Evolutionary conservation across 192 early-diverging fungal species (phyloP).

Genomic region (Mortierella alpina): DNA sequence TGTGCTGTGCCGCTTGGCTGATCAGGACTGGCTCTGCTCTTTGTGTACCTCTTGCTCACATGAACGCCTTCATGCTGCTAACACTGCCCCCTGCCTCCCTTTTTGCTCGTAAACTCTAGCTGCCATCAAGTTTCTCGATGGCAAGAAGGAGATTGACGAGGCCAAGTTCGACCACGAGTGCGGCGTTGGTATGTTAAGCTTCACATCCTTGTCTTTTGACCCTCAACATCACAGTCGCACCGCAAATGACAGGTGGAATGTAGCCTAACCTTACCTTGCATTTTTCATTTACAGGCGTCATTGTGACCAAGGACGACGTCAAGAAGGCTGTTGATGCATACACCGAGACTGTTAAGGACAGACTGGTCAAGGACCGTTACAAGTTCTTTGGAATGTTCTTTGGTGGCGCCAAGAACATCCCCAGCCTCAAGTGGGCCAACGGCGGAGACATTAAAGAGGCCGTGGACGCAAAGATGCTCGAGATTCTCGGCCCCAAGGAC

Average conservation of each 20-base stretch:
- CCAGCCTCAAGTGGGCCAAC: constrained; percentile 90
- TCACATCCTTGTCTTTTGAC: not conserved
- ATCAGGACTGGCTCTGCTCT: not conserved
- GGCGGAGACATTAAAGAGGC: constrained; percentile 86
- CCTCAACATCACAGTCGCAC: not conserved
- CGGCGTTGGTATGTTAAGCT: constrained; percentile 83
- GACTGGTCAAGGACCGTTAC: constrained; percentile 87
- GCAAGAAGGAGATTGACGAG: constrained; percentile 68
- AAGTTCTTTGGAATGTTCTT: constrained; percentile 81
- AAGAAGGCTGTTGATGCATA: constrained; percentile 68
- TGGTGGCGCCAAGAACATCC: constrained; percentile 73
- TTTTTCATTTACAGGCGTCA: constrained; percentile 71
- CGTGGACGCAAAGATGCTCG: constrained; percentile 86
- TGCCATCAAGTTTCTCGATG: constrained; percentile 89
- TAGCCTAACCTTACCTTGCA: not conserved
- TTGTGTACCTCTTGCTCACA: constrained; percentile 25
- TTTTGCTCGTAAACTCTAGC: constrained; percentile 59
- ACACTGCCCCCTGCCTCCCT: not conserved
- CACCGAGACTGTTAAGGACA: constrained; percentile 74
- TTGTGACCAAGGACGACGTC: constrained; percentile 85
- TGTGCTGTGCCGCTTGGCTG: constrained; percentile 2
- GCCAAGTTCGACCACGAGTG: constrained; percentile 84
- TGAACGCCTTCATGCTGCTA: not conserved
- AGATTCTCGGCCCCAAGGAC: constrained; percentile 97
- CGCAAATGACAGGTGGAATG: not conserved